phyloP scores from a whole-genome alignment of 331 rosid species.

The Acacia pycnantha region DNA sequence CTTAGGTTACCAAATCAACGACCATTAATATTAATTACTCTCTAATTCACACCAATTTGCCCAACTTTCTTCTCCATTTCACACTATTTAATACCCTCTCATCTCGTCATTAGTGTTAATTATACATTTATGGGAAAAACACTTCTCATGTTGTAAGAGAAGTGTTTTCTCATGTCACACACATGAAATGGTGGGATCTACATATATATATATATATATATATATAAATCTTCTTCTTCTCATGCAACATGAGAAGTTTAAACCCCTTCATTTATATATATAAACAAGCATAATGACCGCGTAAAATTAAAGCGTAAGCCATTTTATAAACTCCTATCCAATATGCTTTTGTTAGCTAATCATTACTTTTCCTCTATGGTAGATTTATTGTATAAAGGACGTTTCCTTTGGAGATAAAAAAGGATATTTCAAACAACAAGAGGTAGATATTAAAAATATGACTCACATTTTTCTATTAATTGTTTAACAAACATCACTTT shows the following conservation, averaged over 20 bases:
- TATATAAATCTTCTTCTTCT: too few relatives aligned
- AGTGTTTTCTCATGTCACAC: too few relatives aligned
- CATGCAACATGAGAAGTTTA: too few relatives aligned
- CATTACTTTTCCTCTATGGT: background rate
- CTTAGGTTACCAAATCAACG: constrained; percentile 47
- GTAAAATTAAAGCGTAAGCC: background rate
- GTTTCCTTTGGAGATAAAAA: background rate
- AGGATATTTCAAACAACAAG: background rate
- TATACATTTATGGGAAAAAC: too few relatives aligned
- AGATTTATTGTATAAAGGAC: background rate
- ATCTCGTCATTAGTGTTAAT: background rate
- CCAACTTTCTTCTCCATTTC: background rate
- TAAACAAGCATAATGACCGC: background rate
- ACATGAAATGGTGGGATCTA: too few relatives aligned
- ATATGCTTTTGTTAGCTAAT: background rate
- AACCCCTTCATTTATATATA: too few relatives aligned
- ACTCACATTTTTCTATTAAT: too few relatives aligned
- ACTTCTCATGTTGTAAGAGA: too few relatives aligned
- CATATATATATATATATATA: too few relatives aligned
- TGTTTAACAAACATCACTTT: too few relatives aligned
- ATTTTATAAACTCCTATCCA: background rate
- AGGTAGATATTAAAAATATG: background rate
- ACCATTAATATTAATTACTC: background rate
- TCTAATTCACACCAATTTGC: background rate
- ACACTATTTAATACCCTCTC: background rate